phyloP scores from a whole-genome alignment of 495 filamentous ascomycete species.

The Lophiotrema nucula region DNA sequence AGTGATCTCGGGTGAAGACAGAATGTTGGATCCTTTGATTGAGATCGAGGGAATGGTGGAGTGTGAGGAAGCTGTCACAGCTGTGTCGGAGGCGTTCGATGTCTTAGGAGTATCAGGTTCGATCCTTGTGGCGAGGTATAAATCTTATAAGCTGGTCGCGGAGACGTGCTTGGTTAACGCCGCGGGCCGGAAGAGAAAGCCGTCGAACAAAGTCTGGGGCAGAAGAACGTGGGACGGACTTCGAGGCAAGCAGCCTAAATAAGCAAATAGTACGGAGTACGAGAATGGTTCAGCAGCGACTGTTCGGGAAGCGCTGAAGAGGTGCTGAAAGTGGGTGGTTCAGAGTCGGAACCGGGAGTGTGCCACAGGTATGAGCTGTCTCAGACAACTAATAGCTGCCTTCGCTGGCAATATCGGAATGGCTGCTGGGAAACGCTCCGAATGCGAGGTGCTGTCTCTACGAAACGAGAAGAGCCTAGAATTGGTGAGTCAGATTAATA shows the following conservation, averaged over 20 bases:
- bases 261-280: neutral
- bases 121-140: slow-evolving; percentile 4
- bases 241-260: slow-evolving; percentile 1
- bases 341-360: neutral
- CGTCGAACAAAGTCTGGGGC: slow-evolving; percentile 15
- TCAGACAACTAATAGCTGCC: slow-evolving; percentile 23
- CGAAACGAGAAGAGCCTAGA: slow-evolving; percentile 9
- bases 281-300: neutral
- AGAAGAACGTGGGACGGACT: slow-evolving; percentile 16
- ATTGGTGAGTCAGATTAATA: slow-evolving; percentile 32
- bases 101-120: too few species aligned
- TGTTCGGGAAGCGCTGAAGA: neutral
- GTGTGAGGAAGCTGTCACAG: neutral
- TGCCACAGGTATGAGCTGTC: slow-evolving; percentile 23
- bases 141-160: neutral
- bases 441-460: slow-evolving; percentile 18
- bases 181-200: slow-evolving; percentile 12
- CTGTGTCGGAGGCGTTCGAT: neutral
- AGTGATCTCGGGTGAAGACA: neutral
- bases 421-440: slow-evolving; percentile 17
- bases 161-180: slow-evolving; percentile 1
- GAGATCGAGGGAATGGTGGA: neutral
- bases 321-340: neutral
- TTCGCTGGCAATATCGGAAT: slow-evolving; percentile 32
- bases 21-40: neutral